Conservation (phyloP, 169 alveolate genomes). For the Perkinsus chesapeaki region DNA sequence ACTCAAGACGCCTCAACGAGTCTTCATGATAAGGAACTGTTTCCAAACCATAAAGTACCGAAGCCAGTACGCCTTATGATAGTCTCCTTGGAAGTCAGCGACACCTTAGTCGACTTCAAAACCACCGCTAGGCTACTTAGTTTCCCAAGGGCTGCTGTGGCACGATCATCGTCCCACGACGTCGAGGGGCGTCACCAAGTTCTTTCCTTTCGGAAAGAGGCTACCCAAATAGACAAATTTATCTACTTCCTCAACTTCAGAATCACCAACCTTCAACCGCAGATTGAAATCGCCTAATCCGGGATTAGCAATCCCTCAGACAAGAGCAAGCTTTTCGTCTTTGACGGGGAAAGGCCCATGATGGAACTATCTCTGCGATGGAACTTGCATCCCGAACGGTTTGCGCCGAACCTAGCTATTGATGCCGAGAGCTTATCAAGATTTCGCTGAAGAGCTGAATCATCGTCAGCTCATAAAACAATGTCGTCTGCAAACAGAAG, state of each 20-base stretch:
- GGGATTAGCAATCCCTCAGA: background rate
- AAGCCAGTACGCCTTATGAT: background rate
- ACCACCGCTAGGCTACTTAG: background rate
- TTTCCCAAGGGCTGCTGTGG: background rate
- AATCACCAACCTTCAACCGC: background rate
- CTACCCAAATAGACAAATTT: background rate
- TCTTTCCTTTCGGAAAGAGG: background rate
- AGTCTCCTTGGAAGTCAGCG: background rate
- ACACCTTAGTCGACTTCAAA: background rate
- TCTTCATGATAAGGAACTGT: background rate
- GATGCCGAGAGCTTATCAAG: background rate
- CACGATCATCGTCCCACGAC: background rate
- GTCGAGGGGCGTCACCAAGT: background rate
- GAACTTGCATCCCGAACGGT: too few relatives aligned
- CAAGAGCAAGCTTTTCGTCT: background rate
- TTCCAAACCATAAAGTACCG: background rate
- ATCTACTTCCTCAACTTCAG: background rate
- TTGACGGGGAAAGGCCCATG: background rate
- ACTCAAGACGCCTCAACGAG: background rate
- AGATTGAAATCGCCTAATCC: background rate
- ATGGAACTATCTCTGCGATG: too few relatives aligned
- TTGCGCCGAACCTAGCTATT: background rate
- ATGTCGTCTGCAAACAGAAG: background rate
- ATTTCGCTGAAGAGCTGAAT: background rate
- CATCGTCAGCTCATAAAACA: background rate